phyloP scores from a whole-genome alignment of 805 yeast species.

The Cyberlindnera saturnus region DNA sequence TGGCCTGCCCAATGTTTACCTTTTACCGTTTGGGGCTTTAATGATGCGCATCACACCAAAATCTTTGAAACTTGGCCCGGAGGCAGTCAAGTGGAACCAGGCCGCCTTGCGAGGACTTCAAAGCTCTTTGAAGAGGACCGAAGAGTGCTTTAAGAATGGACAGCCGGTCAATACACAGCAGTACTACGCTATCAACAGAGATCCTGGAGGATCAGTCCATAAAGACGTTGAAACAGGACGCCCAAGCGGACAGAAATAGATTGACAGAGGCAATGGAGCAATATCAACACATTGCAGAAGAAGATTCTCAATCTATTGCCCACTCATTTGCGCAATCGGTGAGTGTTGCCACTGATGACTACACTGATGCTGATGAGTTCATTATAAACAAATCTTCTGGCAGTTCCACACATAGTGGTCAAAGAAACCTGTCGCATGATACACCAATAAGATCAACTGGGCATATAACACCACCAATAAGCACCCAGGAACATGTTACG shows the following conservation, averaged over 20 bases:
- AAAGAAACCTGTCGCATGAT: no score
- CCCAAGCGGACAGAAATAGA: slow-evolving; percentile 12
- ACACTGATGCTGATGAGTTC: slow-evolving; percentile 19
- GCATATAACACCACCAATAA: no score
- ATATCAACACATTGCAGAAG: slow-evolving; percentile 1
- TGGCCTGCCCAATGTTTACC: slow-evolving; percentile 6
- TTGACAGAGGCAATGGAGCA: slow-evolving; percentile 11
- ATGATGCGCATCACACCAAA: slow-evolving; percentile 4
- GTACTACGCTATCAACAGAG: background rate
- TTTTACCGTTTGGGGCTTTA: slow-evolving; percentile 11
- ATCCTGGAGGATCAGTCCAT: slow-evolving; percentile 1
- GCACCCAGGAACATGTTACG: no score
- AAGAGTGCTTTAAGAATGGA: background rate
- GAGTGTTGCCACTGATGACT: slow-evolving; percentile 9
- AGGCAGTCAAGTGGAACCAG: no score
- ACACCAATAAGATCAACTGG: no score
- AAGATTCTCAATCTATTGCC: background rate
- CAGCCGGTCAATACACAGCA: background rate
- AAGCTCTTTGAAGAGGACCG: background rate
- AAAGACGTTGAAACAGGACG: slow-evolving; percentile 5
- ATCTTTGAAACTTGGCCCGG: no score
- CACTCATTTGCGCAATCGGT: background rate
- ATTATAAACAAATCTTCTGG: slow-evolving; percentile 8
- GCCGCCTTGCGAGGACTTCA: no score
- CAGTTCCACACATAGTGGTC: background rate